Evolutionary conservation across 139 green algal species (phyloP).

Genomic region (Micractinium sp.): DNA sequence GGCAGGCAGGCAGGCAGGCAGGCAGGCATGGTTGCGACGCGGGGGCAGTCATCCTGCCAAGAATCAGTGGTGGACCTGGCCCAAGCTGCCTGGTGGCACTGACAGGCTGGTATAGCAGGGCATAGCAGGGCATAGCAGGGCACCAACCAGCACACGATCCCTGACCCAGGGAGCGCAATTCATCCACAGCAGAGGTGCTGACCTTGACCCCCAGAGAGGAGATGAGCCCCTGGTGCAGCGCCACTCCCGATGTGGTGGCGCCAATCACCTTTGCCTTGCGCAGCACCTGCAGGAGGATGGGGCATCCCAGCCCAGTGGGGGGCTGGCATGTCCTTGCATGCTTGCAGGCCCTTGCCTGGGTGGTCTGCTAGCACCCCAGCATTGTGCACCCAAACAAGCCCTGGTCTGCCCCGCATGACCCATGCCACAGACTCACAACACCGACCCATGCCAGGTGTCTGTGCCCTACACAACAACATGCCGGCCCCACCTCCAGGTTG

Average conservation of each 20-base stretch:
- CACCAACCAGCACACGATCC: too few relatives aligned
- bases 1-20: neutral
- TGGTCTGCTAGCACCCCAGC: neutral
- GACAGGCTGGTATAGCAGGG: too few relatives aligned
- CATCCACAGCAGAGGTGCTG: too few relatives aligned
- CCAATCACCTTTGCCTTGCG: slow-evolving; percentile 94
- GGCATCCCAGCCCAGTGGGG: too few relatives aligned
- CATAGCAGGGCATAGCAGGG: too few relatives aligned
- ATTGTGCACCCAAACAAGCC: too few relatives aligned
- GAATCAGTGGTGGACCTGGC: neutral
- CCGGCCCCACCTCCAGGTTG: slow-evolving; percentile 76
- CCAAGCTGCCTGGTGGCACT: too few relatives aligned
- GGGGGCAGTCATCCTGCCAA: neutral
- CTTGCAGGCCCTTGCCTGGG: neutral
- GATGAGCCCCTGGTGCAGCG: slow-evolving; percentile 91
- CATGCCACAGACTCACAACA: too few relatives aligned
- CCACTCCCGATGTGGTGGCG: slow-evolving; percentile 97
- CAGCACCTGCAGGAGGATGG: slow-evolving; percentile 59
- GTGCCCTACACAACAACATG: neutral
- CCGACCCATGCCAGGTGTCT: neutral
- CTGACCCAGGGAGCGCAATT: too few relatives aligned
- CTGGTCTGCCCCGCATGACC: too few relatives aligned
- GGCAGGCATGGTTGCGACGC: neutral
- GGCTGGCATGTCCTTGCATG: neutral
- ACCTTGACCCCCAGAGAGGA: slow-evolving; percentile 86